Base-by-base conservation (phyloP, 805 yeast species). In the Teunomyces lycoperdinae region DNA sequence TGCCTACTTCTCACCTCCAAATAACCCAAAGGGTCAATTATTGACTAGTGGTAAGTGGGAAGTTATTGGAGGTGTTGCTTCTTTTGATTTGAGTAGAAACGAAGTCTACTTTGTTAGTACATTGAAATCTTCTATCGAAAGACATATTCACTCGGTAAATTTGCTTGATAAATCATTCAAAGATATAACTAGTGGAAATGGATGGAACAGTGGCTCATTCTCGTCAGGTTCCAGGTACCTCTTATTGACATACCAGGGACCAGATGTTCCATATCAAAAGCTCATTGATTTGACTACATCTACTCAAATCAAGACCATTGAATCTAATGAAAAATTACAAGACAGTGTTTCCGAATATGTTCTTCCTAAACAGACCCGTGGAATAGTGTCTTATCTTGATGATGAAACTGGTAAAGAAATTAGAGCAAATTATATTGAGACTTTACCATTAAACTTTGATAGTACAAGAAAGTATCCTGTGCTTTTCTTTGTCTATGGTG, bases 401-500 rank as follows among this genome's bases (percentile, higher is more conserved):
- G 78, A 75, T 41, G 71, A 70, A 4, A 71, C 76, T 1, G 74
- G 70, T 2, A 70, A 73, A 4, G 77, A 68, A 1, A 67, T 79
- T 27, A 54, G 63, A 3, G 87, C 80, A 11, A 88, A 91, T 65
- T 79, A 81, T 27, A 76, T 81, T 49, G 97, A 91, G 64, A 85
- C 89, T 4, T 70, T 84, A 39, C 98, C 98, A 1, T 77, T 84
- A 38, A 70, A 76, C 53, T 94, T 94, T 62, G 78, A 87, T 57
- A 70, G 74, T 9, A 58, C 67, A 7, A 71, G 75, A 57, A 75
- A 84, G 62, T 90, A 92, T 63, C 98, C 98, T 0, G 83, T 94
- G 0, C 73, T 94, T 49, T 92, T 94, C 63, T 90, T 78, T 62
- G 90, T 90, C 4, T 94, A 94, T 61, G 97, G 97, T 17, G 99